Conservation (phyloP, 106 monocot genomes). For the Dendrobium nobile region DNA sequence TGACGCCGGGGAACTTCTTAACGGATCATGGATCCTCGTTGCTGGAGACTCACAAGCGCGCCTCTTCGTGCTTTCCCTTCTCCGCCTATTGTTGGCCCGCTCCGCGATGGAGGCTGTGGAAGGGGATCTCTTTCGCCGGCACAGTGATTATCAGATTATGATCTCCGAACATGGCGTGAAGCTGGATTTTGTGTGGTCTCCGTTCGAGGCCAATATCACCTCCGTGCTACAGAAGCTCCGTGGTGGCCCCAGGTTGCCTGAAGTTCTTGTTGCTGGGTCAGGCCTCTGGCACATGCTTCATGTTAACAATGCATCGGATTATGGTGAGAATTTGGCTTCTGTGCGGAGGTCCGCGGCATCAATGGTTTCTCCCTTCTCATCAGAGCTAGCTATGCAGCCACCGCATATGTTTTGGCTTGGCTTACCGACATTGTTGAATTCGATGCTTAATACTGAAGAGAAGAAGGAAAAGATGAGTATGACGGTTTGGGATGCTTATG, state of each 20-base stretch:
- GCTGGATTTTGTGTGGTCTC: conserved; percentile 84
- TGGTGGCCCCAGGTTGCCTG: conserved; percentile 16
- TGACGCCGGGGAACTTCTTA: conserved; percentile 50
- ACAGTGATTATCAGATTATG: conserved; percentile 59
- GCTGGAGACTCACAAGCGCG: conserved; percentile 90
- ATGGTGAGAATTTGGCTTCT: conserved; percentile 27
- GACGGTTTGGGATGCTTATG: conserved; percentile 31
- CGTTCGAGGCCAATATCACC: conserved; percentile 66
- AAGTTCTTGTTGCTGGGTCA: conserved; percentile 67
- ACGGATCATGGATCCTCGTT: conserved; percentile 55
- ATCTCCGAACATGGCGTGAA: conserved; percentile 28
- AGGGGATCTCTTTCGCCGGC: conserved; percentile 74
- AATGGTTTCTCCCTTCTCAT: conserved; percentile 7
- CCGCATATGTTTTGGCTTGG: conserved; percentile 87
- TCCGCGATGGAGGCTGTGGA: conserved; percentile 24
- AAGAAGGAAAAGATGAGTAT: conserved; percentile 65
- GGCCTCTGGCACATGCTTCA: conserved; percentile 99
- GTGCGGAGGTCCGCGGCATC: conserved; percentile 15
- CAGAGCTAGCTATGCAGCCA: neutral
- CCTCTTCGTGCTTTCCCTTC: conserved; percentile 48
- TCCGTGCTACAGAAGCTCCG: conserved; percentile 15
- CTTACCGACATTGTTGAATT: conserved; percentile 54
- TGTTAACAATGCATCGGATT: conserved; percentile 38
- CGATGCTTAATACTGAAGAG: conserved; percentile 64
- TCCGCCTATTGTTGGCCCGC: conserved; percentile 36